Evolutionary conservation across 78 protist genomes (phyloP), one percentile per base, ranked within the genome.

Genomic region (Dictyostelium purpureum): DNA sequence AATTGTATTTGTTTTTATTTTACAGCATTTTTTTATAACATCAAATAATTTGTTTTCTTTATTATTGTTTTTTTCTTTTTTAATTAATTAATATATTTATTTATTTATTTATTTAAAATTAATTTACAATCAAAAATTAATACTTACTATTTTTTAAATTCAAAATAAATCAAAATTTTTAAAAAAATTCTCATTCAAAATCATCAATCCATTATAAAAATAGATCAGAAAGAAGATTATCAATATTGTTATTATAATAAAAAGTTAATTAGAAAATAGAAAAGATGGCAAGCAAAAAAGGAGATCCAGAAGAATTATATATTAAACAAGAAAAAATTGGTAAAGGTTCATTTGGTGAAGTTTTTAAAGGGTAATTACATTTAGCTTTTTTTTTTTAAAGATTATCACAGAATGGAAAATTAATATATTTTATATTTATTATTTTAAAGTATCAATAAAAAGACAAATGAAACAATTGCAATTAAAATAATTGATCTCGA

Each of bases 401-500:
- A 76, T n/a, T n/a, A n/a, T n/a, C n/a, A n/a, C n/a, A n/a, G 16
- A 0, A 21, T 49, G 56, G 56, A 49, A 16, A 6, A 49, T 16
- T 49, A 16, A 49, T 16, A 6, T 49, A 47, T 47, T 14, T 14
- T 1, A 47, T 47, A 47, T 14, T 47, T 47, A 47, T 47, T 14
- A 7, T n/a, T 54, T 21, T 59, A 43, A 61, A 96, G 98, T 6
- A 47, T 71, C 5, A 80, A 96, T 85, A 97, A 75, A 56, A 54
- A 73, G 49, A 96, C 98, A 28, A 70, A 78, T 24, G 57, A 71
- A 38, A 28, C 57, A 5, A 98, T 98, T 6, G 99, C 99, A 10
- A 93, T 98, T 56, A 98, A 98, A 89, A 65, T 97, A 12, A 98
- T 98, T 31, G 97, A 98, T 65, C 91, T 98, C 2, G 99, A 98